Base-by-base conservation (phyloP, 164 flowering plant species). In the Piper betle region DNA sequence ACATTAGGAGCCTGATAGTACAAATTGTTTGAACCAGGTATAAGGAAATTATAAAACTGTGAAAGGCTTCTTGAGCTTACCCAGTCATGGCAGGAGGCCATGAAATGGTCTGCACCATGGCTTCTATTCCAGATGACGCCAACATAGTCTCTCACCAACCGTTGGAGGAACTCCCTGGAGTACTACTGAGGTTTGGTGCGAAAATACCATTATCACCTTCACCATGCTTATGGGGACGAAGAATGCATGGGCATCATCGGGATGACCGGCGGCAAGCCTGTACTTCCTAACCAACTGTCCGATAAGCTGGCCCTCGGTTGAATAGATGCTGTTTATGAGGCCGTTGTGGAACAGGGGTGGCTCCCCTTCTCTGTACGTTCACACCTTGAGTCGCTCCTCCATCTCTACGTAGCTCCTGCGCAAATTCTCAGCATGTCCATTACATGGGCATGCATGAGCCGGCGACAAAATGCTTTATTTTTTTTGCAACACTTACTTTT, bases 11-110 rank as follows among this genome's bases (percentile, higher is more conserved):
- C 6, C 59, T 53, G 37, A 37, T 60, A 59, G 55, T 59, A 18
- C 46, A 60, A 4, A 37, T 37, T 8, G 4, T 13, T 20, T 11
- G n/a, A n/a, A 10, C n/a, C 33, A 57, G 10, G 20, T 2, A n/a
- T 5, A 3, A 0, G 39, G 39, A 17, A 17, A 16, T n/a, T n/a
- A n/a, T n/a, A n/a, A n/a, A n/a, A n/a, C n/a, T n/a, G n/a, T n/a
- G n/a, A n/a, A n/a, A n/a, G n/a, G n/a, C n/a, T n/a, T n/a, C n/a
- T n/a, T n/a, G 12, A 12, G 61, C 75, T 4, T 69, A 82, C 88
- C 92, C 92, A 85, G 54, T 85, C 92, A 59, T 85, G 88, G 43
- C 92, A 85, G n/a, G 86, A 82, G 17, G 73, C 72, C 74, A 79
- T 71, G 71, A 83, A 83, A 67, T 85, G 92, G 40, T 85, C 92